Base-by-base conservation (phyloP, 306 rosid genomes). In the Vigna nakashimae region DNA sequence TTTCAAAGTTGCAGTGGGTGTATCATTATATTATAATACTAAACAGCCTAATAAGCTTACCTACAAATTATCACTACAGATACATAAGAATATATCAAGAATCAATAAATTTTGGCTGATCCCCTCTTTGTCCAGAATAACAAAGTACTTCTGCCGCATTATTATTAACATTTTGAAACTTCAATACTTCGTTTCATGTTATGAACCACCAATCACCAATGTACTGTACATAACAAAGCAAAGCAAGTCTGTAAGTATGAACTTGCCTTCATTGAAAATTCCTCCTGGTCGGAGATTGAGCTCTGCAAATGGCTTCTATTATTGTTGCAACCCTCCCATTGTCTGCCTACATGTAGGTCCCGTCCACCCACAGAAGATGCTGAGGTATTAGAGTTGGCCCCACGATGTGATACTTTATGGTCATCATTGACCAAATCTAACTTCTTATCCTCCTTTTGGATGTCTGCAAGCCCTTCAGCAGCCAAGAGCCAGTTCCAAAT, bases 401-500 rank as follows among this genome's bases (percentile, higher is more conserved):
- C 92, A 28, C 71, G 65, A 76, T 78, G 70, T 49, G 84, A 82
- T 70, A 79, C 51, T 69, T 81, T 82, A 81, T 32, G 71, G 11
- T 56, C 73, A 69, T 71, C 84, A 74, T 80, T 79, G 73, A 85
- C 82, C 73, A 72, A 58, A 76, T 76, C 84, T 81, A 82, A 73
- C 71, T 79, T 83, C 77, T 81, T 67, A 32, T 85, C 88, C 65
- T 77, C 85, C 68, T 82, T 92, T 80, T 77, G 85, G 63, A 76
- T 38, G 76, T 90, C 90, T 73, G 83, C 90, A 51, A 49, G 65
- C 58, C 90, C 91, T 86, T 96, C 93, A 62, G 88, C 87, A 77
- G 96, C 91, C 88, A 91, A 80, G 64, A 93, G 90, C 99, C 99
- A 96, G 86, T 85, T 86, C 99, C 98, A 96, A 78, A 96, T 71